Percentiles rank a stretch among this genome's conserved stretches.
phyloP scores from a whole-genome alignment of 192 early-diverging fungal species.

The Coemansia sp. region DNA sequence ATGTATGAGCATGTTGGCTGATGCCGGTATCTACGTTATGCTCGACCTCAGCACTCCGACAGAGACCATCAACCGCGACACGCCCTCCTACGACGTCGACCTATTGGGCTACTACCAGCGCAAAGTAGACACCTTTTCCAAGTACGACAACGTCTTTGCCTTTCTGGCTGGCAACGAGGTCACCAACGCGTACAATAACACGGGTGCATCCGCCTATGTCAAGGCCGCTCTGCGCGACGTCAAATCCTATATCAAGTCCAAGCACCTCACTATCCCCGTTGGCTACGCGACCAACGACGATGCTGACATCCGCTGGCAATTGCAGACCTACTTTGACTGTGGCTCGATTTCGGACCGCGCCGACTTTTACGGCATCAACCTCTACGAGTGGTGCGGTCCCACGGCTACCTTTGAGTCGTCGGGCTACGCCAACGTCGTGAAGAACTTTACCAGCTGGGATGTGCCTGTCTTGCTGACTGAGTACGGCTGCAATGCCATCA shows the following conservation, averaged over 20 bases:
- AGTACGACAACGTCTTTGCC: constrained; percentile 67
- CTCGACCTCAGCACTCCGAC: constrained; percentile 68
- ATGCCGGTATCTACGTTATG: constrained; percentile 74
- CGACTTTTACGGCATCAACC: constrained; percentile 77
- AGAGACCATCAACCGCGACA: constrained; percentile 67
- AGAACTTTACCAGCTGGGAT: constrained; percentile 63
- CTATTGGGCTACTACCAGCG: constrained; percentile 62
- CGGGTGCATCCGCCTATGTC: constrained; percentile 67
- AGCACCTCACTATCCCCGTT: constrained; percentile 65
- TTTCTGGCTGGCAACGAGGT: constrained; percentile 83
- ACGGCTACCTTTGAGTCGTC: constrained; percentile 63
- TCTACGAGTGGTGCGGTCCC: constrained; percentile 81
- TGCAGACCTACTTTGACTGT: constrained; percentile 75
- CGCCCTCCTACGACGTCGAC: constrained; percentile 63
- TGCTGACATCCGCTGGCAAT: constrained; percentile 64
- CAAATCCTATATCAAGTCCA: constrained; percentile 63
- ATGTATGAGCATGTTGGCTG: constrained; percentile 70
- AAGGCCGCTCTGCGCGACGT: constrained; percentile 72
- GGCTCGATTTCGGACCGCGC: constrained; percentile 61
- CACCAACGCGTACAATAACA: constrained; percentile 65
- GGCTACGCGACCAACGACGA: constrained; percentile 83
- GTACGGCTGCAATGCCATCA: constrained; percentile 76
- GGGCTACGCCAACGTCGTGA: constrained; percentile 68
- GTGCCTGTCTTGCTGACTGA: constrained; percentile 76
- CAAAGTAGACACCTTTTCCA: constrained; percentile 70